Percentiles rank a stretch among this genome's conserved stretches.
Conservation (phyloP, 2,329 filamentous ascomycete species). For the Lizonia empirigonia region DNA sequence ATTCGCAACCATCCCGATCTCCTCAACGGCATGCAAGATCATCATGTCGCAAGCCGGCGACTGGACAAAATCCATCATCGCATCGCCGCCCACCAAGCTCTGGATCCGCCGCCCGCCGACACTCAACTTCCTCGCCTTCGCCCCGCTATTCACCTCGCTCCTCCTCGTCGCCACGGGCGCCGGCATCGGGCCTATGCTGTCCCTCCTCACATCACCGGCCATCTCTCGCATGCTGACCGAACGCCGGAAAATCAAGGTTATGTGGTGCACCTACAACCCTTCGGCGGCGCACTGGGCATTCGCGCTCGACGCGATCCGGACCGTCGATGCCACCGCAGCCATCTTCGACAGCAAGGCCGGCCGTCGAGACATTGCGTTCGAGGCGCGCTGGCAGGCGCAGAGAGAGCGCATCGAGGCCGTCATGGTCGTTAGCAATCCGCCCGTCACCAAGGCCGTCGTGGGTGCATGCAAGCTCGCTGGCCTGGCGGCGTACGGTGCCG, state of each 20-base stretch:
- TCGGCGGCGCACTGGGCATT: conserved; percentile 23
- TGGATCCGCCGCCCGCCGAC: conserved; percentile 26
- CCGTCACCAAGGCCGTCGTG: conserved; percentile 24
- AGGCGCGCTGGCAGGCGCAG: conserved; percentile 12
- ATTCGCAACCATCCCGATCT: conserved; percentile 46
- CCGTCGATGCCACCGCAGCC: conserved; percentile 17
- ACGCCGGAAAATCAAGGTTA: conserved; percentile 14
- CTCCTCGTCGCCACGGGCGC: conserved; percentile 32
- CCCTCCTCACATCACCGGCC: conserved; percentile 19
- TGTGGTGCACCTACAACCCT: conserved; percentile 27
- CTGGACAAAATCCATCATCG: conserved; percentile 36
- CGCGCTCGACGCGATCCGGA: conserved; percentile 17
- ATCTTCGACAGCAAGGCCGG: conserved; percentile 23
- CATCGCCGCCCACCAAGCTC: conserved; percentile 17
- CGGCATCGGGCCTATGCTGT: conserved; percentile 31
- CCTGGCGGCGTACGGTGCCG: conserved; percentile 28
- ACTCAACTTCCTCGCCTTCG: conserved; percentile 28
- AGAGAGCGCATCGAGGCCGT: conserved; percentile 20
- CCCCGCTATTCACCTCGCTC: conserved; percentile 26
- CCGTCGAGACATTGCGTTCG: conserved; percentile 22
- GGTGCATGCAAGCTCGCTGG: conserved; percentile 15
- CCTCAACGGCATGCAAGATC: conserved; percentile 23
- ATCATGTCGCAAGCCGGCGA: conserved; percentile 45
- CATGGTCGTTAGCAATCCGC: conserved; percentile 29
- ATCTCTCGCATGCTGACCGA: conserved; percentile 12